Conservation (phyloP, 2,329 filamentous ascomycete species). For the Fusarium napiforme region DNA sequence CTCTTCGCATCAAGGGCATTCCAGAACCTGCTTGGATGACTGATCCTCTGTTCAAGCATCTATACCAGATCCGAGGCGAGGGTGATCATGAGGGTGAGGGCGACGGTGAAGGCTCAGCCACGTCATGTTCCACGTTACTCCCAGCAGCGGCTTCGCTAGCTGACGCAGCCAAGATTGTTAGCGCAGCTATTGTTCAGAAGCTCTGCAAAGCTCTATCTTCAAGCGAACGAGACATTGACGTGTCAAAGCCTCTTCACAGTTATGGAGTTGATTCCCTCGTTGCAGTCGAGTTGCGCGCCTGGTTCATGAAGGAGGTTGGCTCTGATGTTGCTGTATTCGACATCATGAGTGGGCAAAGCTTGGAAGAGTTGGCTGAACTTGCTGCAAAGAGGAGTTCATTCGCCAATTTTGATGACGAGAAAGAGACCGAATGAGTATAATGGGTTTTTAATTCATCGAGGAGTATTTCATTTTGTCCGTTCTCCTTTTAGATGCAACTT, state of each 20-base stretch:
- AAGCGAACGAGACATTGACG: slow-evolving; percentile 36
- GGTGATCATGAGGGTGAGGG: background rate
- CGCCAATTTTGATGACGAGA: background rate
- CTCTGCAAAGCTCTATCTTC: slow-evolving; percentile 37
- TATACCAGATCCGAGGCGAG: background rate
- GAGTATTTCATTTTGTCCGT: background rate
- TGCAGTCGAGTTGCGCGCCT: slow-evolving; percentile 62
- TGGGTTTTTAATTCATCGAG: rapidly evolving
- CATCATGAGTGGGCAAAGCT: slow-evolving; percentile 11
- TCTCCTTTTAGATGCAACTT: too few relatives aligned
- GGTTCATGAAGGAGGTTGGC: slow-evolving; percentile 57
- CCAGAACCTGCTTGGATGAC: background rate
- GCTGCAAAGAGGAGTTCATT: background rate
- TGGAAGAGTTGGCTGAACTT: background rate
- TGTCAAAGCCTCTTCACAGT: slow-evolving; percentile 37
- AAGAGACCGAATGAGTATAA: background rate
- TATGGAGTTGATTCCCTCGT: slow-evolving; percentile 59
- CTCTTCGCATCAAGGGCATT: background rate
- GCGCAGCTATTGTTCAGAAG: background rate
- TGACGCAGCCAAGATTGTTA: background rate
- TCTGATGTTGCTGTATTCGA: slow-evolving; percentile 5
- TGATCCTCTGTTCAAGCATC: background rate
- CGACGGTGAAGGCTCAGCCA: background rate
- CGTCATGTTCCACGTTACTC: background rate
- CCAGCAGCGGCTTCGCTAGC: background rate